phyloP scores from a whole-genome alignment of 1,284 basidiomycete genomes.

The Cystobasidium sp. region DNA sequence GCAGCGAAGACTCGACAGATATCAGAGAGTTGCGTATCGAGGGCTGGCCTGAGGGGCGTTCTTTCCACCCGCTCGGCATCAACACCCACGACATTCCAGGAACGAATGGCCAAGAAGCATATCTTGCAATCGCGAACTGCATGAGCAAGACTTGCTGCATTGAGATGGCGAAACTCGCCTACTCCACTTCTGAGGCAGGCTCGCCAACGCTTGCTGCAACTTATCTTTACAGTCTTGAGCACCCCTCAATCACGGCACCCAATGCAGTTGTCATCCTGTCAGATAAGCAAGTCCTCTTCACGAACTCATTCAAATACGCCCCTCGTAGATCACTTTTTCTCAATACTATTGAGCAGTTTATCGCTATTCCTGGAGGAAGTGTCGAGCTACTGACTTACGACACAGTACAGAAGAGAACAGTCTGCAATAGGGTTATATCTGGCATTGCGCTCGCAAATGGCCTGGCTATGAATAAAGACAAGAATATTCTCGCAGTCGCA shows the following conservation, averaged over 20 bases:
- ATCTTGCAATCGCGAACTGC: conserved; percentile 22
- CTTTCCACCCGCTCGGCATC: conserved; percentile 41
- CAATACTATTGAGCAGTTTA: conserved; percentile 25
- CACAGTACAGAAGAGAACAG: neutral
- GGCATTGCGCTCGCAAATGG: conserved; percentile 37
- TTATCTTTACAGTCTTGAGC: conserved; percentile 15
- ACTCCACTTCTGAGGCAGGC: neutral
- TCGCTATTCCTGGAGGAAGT: conserved; percentile 31
- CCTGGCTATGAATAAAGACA: conserved; percentile 28
- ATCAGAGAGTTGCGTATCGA: neutral
- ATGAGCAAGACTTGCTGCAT: conserved; percentile 20
- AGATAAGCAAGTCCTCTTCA: conserved; percentile 21
- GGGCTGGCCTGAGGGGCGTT: conserved; percentile 20
- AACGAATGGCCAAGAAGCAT: conserved; percentile 6
- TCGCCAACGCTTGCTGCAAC: neutral
- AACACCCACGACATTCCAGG: conserved; percentile 13
- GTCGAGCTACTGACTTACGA: conserved; percentile 21
- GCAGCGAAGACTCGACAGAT: neutral
- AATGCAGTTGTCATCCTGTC: conserved; percentile 38
- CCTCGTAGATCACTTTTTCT: conserved; percentile 22
- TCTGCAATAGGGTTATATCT: conserved; percentile 22
- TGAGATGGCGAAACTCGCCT: conserved; percentile 27
- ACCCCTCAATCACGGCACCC: conserved; percentile 29
- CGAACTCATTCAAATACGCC: conserved; percentile 17
- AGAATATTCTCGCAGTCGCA: conserved; percentile 29